These are phyloP conservation scores for Dichotomocladium elegans DNA, from an alignment of 371 early-diverging fungal genomes.

Conservation along the genomic window DNA sequence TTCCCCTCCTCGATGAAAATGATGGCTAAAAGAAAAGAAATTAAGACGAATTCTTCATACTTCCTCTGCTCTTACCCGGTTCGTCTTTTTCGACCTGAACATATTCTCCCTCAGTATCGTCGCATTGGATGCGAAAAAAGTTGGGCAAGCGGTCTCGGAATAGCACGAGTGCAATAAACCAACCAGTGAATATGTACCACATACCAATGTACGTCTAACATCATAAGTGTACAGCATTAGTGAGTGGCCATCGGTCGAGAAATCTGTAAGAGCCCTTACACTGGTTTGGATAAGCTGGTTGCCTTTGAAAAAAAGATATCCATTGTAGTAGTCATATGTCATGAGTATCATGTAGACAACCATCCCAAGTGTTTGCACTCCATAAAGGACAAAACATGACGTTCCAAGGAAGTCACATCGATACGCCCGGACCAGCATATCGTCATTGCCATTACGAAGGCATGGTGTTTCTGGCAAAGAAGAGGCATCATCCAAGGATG, in stretches of 20 bases:
- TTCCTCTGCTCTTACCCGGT: constrained; percentile 15
- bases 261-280: constrained; percentile 22
- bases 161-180: constrained; percentile 56
- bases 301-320: constrained; percentile 28
- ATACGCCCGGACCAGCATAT: constrained; percentile 34
- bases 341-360: constrained; percentile 34
- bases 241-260: no score
- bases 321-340: constrained; percentile 30
- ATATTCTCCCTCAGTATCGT: constrained; percentile 49
- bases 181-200: constrained; percentile 68
- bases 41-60: background rate
- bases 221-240: constrained; percentile 22
- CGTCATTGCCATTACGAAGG: constrained; percentile 21
- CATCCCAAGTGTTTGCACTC: constrained; percentile 32
- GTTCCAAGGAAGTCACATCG: constrained; percentile 27
- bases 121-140: constrained; percentile 61
- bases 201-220: constrained; percentile 30
- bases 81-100: constrained; percentile 65
- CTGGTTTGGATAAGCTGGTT: constrained; percentile 28
- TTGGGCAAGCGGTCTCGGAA: constrained; percentile 47
- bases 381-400: constrained; percentile 13
- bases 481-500: constrained; percentile 3
- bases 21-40: constrained; percentile 23
- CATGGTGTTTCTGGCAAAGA: constrained; percentile 9
- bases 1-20: constrained; percentile 50